Evolutionary conservation across 2,329 filamentous ascomycete genomes (phyloP).

Genomic region (Cordyceps pruinosa): DNA sequence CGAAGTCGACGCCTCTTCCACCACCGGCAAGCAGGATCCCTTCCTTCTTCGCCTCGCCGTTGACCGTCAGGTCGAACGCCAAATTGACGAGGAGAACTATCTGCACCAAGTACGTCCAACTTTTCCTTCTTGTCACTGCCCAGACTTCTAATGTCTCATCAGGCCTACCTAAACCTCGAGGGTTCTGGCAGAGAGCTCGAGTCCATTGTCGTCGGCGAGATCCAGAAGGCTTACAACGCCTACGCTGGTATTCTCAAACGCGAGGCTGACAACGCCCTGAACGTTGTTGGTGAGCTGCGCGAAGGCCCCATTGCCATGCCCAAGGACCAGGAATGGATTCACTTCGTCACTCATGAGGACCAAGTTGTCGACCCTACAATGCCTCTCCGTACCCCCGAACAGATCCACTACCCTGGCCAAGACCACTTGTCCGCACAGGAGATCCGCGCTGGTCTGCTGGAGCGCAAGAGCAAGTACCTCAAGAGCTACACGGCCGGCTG

Average conservation of each 20-base stretch:
- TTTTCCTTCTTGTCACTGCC: background rate
- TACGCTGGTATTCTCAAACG: constrained; percentile 87
- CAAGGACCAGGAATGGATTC: constrained; percentile 84
- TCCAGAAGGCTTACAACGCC: constrained; percentile 95
- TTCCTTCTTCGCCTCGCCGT: constrained; percentile 81
- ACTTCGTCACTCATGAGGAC: constrained; percentile 72
- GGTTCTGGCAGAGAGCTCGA: constrained; percentile 91
- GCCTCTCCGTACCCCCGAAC: constrained; percentile 68
- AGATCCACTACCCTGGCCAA: constrained; percentile 87
- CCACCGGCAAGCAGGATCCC: constrained; percentile 83
- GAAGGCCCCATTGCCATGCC: constrained; percentile 86
- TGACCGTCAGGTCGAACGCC: constrained; percentile 83
- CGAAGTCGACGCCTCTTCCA: constrained; percentile 65
- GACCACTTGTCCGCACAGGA: constrained; percentile 76
- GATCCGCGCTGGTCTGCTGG: constrained; percentile 82
- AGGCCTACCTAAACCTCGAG: constrained; percentile 94
- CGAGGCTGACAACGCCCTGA: constrained; percentile 76
- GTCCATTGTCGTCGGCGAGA: constrained; percentile 92
- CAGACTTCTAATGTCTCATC: constrained; percentile 16
- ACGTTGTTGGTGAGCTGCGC: constrained; percentile 72
- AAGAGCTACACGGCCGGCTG: constrained; percentile 96
- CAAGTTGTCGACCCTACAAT: constrained; percentile 82
- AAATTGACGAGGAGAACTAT: constrained; percentile 96
- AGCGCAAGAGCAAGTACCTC: constrained; percentile 97
- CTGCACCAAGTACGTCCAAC: constrained; percentile 66